These are phyloP conservation scores for Apiospora aurea DNA, from an alignment of 2,329 filamentous ascomycete genomes.

Conservation along the genomic window DNA sequence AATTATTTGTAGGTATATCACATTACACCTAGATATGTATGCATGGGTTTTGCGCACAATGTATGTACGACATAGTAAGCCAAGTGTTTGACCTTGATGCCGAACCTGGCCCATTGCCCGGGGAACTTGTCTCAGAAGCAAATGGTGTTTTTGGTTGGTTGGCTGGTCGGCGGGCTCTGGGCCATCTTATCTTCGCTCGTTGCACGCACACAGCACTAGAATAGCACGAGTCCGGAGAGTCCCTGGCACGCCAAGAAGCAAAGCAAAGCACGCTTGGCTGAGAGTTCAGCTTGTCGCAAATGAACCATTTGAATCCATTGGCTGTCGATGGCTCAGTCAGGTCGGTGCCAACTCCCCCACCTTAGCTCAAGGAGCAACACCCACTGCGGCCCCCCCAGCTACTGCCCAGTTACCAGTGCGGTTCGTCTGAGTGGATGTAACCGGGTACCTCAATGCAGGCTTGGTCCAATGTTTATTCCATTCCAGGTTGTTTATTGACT, in stretches of 20 bases:
- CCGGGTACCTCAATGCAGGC: not conserved
- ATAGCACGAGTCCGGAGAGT: not conserved
- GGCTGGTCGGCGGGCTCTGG: not conserved
- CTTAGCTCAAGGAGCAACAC: slow-evolving; percentile 18
- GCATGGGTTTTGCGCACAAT: not conserved
- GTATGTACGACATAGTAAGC: not conserved
- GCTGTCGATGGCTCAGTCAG: not conserved
- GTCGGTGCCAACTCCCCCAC: not conserved
- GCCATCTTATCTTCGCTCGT: not conserved
- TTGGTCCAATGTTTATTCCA: slow-evolving; percentile 20
- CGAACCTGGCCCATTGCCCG: slow-evolving; percentile 10
- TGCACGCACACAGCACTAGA: not conserved
- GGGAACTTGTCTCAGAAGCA: slow-evolving; percentile 1
- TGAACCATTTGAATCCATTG: not conserved
- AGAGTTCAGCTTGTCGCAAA: slow-evolving; percentile 20
- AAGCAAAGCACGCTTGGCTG: slow-evolving; percentile 1
- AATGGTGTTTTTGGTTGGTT: slow-evolving; percentile 3
- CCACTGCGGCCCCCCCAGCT: slow-evolving; percentile 18
- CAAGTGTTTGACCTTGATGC: slow-evolving; percentile 15
- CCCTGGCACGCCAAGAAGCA: not conserved
- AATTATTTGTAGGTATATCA: no score
- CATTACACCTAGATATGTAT: not conserved
- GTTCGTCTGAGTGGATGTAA: not conserved
- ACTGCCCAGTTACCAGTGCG: not conserved
- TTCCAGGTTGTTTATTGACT: slow-evolving; percentile 22